phyloP scores from a whole-genome alignment of 495 filamentous ascomycete genomes.

The Immersiella caudata region DNA sequence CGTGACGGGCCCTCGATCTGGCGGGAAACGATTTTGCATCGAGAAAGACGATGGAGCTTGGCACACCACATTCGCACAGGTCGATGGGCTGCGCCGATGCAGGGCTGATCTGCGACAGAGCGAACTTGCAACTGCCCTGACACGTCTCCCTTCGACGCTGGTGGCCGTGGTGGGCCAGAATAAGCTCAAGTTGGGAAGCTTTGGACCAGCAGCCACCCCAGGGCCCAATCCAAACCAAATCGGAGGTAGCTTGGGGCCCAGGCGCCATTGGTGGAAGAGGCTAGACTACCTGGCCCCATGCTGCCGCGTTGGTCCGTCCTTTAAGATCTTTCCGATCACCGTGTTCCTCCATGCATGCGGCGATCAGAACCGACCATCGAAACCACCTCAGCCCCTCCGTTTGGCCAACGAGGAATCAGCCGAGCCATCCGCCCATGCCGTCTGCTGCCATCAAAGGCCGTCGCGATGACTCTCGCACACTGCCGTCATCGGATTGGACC shows the following conservation, averaged over 20 bases:
- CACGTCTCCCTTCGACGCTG: slow-evolving; percentile 1
- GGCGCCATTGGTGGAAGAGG: slow-evolving; percentile 5
- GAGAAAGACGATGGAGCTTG: slow-evolving; percentile 14
- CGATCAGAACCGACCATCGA: slow-evolving; percentile 24
- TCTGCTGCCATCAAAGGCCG: background rate
- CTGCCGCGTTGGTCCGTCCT: slow-evolving; percentile 16
- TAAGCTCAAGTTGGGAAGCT: slow-evolving; percentile 1
- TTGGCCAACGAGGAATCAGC: slow-evolving; percentile 13
- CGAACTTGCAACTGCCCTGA: background rate
- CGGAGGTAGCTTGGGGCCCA: slow-evolving; percentile 6
- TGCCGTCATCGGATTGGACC: background rate
- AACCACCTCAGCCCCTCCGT: slow-evolving; percentile 9
- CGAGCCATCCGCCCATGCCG: slow-evolving; percentile 1
- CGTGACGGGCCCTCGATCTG: slow-evolving; percentile 14
- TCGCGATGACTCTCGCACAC: background rate
- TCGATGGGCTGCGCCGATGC: slow-evolving; percentile 9
- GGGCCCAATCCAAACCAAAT: slow-evolving; percentile 9
- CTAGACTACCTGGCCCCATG: slow-evolving; percentile 4
- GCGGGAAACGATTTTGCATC: slow-evolving; percentile 14
- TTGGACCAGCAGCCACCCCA: slow-evolving; percentile 7
- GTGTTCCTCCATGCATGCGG: slow-evolving; percentile 16
- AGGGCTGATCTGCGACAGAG: slow-evolving; percentile 12
- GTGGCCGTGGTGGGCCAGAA: background rate
- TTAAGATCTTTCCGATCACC: slow-evolving; percentile 27
- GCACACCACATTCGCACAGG: slow-evolving; percentile 14